These are phyloP conservation scores for Phytopythium vexans DNA, from an alignment of 352 stramenopile genomes.

Conservation along the genomic window DNA sequence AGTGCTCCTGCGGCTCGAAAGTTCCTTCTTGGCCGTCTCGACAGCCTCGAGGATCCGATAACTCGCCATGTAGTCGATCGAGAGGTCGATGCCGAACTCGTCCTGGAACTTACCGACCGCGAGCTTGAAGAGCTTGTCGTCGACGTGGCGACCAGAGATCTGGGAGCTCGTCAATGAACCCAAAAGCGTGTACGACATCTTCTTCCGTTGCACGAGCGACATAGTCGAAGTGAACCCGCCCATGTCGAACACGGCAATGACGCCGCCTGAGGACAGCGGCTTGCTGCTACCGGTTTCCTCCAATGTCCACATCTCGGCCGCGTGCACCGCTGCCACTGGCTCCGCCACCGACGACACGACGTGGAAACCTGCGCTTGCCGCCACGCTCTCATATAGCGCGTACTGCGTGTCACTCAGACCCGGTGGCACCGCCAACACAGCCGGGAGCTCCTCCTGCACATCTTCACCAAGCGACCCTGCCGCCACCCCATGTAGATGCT, in stretches of 20 bases:
- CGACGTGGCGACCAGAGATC: conserved; percentile 43
- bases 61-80: conserved; percentile 64
- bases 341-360: conserved; percentile 58
- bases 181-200: conserved; percentile 30
- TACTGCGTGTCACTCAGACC: conserved; percentile 30
- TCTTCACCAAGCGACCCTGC: conserved; percentile 41
- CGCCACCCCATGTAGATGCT: conserved; percentile 44
- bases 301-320: conserved; percentile 31
- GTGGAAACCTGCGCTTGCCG: conserved; percentile 48
- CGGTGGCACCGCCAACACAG: conserved; percentile 46
- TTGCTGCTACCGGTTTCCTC: conserved; percentile 27
- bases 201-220: conserved; percentile 34
- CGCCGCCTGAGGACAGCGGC: conserved; percentile 11
- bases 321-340: conserved; percentile 58
- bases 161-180: conserved; percentile 25
- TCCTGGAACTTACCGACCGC: conserved; percentile 54
- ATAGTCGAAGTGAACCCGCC: conserved; percentile 55
- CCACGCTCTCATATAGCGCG: conserved; percentile 40
- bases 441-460: conserved; percentile 35
- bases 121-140: conserved; percentile 44
- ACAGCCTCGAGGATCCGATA: conserved; percentile 68
- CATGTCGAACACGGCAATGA: conserved; percentile 71
- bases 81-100: conserved; percentile 61
- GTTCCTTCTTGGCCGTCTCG: conserved; percentile 67
- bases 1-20: conserved; percentile 47